Evolutionary conservation across 306 rosid genomes (phyloP).

Genomic region (Comarum palustre): DNA sequence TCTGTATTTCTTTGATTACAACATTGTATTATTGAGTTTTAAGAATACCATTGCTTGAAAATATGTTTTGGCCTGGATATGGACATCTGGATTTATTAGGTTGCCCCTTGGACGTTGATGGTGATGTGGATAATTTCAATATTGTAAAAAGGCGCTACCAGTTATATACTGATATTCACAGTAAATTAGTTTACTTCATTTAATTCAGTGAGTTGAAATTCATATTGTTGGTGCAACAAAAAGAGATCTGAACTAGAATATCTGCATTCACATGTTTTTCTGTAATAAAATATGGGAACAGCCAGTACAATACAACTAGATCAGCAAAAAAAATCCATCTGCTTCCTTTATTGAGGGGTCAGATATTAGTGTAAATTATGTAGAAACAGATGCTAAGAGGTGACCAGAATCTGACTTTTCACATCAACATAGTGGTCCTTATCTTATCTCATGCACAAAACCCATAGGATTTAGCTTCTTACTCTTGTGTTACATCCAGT

Average conservation of each 20-base stretch:
- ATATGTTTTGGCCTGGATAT: not conserved
- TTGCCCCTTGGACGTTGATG: not conserved
- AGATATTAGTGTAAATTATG: too few species aligned
- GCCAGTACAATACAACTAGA: not conserved
- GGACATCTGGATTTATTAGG: not conserved
- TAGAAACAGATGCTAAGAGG: too few species aligned
- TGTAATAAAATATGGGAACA: not conserved
- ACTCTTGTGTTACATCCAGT: not conserved
- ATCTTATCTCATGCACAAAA: not conserved
- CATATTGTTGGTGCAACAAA: not conserved
- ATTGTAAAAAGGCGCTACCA: not conserved
- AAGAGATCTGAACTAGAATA: constrained; percentile 2
- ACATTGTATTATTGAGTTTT: not conserved
- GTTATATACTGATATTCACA: not conserved
- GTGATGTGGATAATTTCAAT: not conserved
- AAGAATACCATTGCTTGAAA: not conserved
- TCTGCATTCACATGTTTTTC: not conserved
- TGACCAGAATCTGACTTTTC: not conserved
- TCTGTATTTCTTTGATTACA: constrained; percentile 8
- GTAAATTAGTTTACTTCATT: too few species aligned
- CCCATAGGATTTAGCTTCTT: not conserved
- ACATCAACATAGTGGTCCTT: not conserved
- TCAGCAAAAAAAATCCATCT: not conserved
- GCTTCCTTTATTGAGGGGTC: not conserved
- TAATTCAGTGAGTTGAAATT: not conserved